Evolutionary conservation across 1,284 basidiomycete genomes (phyloP), one percentile per base, ranked within the genome.

Genomic region (Cystobasidium pallidum): DNA sequence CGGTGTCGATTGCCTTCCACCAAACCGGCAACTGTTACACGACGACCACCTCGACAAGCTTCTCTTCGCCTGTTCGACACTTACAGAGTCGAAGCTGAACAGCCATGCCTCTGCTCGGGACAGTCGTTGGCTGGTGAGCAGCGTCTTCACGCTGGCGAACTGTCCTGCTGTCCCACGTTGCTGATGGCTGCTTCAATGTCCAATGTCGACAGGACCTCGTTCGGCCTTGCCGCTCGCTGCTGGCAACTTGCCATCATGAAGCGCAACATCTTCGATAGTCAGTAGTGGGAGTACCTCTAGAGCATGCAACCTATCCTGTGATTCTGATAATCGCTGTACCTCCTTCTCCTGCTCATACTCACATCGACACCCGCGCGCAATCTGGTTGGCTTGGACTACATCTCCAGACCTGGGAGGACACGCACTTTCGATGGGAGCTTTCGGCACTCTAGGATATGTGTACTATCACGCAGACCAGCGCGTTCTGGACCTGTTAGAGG

Each of bases 221-320:
- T 78, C 58, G 78, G 78, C 17, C 75, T 79, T 45, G 77, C 75
- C 26, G 74, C 75, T n/a, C 74, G 78, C 15, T 76, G 76, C 70
- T 79, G 78, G 75, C 76, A 77, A 59, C 71, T 78, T 36, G 78
- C 76, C 41, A 76, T 79, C 73, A 66, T 75, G 76, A 78, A 78
- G 75, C 78, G 78, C 65, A 78, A 78, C 75, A 75, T 79, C 64
- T 78, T 78, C 49, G 76, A 78, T 36, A 78, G 78, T 77, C 32
- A 66, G 76, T 63, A 28, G n/a, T 24, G 3, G n/a, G n/a, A n/a
- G n/a, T n/a, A n/a, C n/a, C n/a, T n/a, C n/a, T n/a, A n/a, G n/a
- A n/a, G n/a, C n/a, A n/a, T n/a, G n/a, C n/a, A n/a, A n/a, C n/a
- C n/a, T n/a, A n/a, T n/a, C n/a, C n/a, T n/a, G n/a, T n/a, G n/a